Conservation (phyloP, 805 yeast species). For the Kodamaea hsintzibuensis region DNA sequence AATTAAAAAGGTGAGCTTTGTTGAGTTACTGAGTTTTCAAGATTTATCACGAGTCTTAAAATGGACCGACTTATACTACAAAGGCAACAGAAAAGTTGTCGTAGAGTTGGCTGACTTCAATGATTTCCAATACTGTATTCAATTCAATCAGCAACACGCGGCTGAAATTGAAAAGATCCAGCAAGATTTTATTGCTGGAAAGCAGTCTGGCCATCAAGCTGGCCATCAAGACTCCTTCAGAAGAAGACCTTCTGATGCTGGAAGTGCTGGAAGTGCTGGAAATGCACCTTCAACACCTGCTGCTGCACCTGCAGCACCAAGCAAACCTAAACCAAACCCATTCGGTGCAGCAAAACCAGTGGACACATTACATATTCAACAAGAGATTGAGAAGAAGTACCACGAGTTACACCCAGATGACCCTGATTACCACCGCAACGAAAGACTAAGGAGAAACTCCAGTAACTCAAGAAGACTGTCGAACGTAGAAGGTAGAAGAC, state of each 20-base stretch:
- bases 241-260: not conserved
- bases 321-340: slow-evolving; percentile 56
- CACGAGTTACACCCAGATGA: slow-evolving; percentile 82
- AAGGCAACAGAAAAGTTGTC: slow-evolving; percentile 38
- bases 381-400: slow-evolving; percentile 73
- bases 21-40: slow-evolving; percentile 51
- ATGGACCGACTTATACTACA: slow-evolving; percentile 60
- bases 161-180: slow-evolving; percentile 32
- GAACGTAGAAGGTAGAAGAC: slow-evolving; percentile 15
- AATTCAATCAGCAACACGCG: slow-evolving; percentile 38
- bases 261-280: not conserved
- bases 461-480: slow-evolving; percentile 9
- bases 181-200: slow-evolving; percentile 22
- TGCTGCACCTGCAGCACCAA: slow-evolving; percentile 16
- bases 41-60: slow-evolving; percentile 60
- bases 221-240: not conserved
- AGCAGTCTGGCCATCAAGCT: not conserved
- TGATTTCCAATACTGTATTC: slow-evolving; percentile 42
- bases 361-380: slow-evolving; percentile 64
- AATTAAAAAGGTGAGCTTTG: slow-evolving; percentile 61
- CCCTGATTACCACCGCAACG: slow-evolving; percentile 3
- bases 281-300: not conserved
- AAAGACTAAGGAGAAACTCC: slow-evolving; percentile 11
- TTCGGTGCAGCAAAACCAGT: slow-evolving; percentile 88
- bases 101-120: slow-evolving; percentile 41